phyloP scores from a whole-genome alignment of 2,329 filamentous ascomycete species.

The Cordyceps militaris region DNA sequence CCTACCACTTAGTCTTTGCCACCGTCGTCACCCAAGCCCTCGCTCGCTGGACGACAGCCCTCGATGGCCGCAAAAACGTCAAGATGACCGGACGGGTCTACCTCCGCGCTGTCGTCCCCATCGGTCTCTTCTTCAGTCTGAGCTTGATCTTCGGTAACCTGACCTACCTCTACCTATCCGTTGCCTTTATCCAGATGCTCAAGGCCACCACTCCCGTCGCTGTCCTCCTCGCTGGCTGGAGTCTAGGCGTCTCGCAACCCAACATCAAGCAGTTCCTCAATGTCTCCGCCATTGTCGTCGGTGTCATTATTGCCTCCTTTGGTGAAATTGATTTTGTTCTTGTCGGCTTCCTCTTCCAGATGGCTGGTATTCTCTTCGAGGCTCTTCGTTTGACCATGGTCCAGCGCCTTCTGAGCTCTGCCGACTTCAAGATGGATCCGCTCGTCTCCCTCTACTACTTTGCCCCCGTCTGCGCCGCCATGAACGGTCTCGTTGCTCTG shows the following conservation, averaged over 20 bases:
- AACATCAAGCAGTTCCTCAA: constrained; percentile 86
- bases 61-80: constrained; percentile 91
- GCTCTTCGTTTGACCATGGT: constrained; percentile 79
- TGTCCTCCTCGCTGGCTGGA: constrained; percentile 84
- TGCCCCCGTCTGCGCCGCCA: constrained; percentile 72
- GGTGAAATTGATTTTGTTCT: constrained; percentile 93
- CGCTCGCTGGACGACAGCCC: constrained; percentile 78
- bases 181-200: constrained; percentile 98
- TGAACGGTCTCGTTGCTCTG: constrained; percentile 79
- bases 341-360: constrained; percentile 71
- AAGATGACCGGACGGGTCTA: constrained; percentile 97
- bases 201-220: constrained; percentile 97
- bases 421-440: constrained; percentile 88
- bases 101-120: constrained; percentile 86
- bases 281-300: constrained; percentile 88
- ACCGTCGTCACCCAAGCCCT: constrained; percentile 92
- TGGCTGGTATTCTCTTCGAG: constrained; percentile 73
- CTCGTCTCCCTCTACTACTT: constrained; percentile 88
- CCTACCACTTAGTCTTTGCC: constrained; percentile 91
- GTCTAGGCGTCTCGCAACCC: constrained; percentile 73
- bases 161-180: constrained; percentile 90
- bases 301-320: constrained; percentile 88
- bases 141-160: constrained; percentile 95
- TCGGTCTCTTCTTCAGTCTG: constrained; percentile 91
- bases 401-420: constrained; percentile 63